phyloP scores from a whole-genome alignment of 1,139 yeast genomes.

The Candida sp. region DNA sequence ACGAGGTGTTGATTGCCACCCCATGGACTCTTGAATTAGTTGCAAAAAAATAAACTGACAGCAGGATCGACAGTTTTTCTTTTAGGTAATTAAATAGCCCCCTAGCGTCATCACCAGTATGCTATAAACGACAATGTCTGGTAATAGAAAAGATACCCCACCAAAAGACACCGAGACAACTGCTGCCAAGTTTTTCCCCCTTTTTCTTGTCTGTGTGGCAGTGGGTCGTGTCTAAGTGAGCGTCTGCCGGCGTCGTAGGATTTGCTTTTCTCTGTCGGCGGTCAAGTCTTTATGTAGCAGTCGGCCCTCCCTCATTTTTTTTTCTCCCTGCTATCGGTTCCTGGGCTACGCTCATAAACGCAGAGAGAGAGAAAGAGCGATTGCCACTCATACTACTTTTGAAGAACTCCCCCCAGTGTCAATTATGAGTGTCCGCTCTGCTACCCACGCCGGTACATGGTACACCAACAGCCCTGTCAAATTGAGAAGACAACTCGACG shows the following conservation, averaged over 20 bases:
- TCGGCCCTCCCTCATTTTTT: background rate
- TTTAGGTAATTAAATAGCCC: no score
- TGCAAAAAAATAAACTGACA: slow-evolving; percentile 5
- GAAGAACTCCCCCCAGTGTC: background rate
- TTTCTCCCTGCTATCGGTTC: background rate
- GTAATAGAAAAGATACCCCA: background rate
- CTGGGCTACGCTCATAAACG: no score
- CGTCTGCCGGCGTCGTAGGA: no score
- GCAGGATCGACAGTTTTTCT: background rate
- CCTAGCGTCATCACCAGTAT: no score
- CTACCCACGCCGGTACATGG: slow-evolving; percentile 94
- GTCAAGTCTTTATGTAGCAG: no score
- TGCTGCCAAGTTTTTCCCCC: background rate
- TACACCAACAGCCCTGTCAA: slow-evolving; percentile 53
- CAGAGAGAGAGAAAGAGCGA: no score
- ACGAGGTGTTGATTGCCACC: slow-evolving; percentile 27
- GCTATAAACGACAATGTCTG: no score
- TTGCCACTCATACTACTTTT: background rate
- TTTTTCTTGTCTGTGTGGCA: background rate
- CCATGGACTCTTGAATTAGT: slow-evolving; percentile 33
- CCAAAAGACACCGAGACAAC: background rate
- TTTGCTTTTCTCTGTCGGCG: no score
- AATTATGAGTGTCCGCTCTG: slow-evolving; percentile 45
- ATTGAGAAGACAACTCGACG: slow-evolving; percentile 54
- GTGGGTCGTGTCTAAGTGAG: no score